Conservation (phyloP, 805 yeast species). For the Candida namnaoensis region DNA sequence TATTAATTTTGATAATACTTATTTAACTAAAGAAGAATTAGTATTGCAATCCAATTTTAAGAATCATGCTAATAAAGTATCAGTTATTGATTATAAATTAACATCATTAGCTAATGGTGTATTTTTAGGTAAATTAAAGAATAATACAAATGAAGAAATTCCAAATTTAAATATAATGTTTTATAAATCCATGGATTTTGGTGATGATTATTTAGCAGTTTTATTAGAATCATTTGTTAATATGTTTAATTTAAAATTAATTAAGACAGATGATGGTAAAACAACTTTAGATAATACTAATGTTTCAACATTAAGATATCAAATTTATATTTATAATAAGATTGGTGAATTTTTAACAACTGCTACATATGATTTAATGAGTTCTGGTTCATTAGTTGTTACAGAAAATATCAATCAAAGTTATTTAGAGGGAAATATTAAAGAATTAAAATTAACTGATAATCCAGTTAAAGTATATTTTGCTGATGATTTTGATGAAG, state of each 20-base stretch:
- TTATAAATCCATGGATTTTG: slow-evolving; percentile 2
- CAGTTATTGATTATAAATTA: neutral
- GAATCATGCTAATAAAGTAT: neutral
- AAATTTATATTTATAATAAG: neutral
- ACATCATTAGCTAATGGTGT: neutral
- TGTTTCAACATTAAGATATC: neutral
- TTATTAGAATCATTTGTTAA: neutral
- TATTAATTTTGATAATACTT: neutral
- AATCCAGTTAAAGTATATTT: too few species aligned
- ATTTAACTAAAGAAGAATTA: neutral
- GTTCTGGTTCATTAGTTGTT: neutral
- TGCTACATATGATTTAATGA: neutral
- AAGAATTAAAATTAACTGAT: neutral
- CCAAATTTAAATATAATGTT: slow-evolving; percentile 1
- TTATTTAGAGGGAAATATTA: neutral
- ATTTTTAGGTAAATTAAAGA: neutral
- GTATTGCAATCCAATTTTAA: neutral
- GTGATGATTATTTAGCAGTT: slow-evolving; percentile 1
- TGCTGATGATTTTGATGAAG: too few species aligned
- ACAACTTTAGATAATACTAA: neutral
- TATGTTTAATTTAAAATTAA: neutral
- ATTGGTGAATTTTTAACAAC: neutral
- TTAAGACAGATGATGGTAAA: neutral
- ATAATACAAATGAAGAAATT: neutral
- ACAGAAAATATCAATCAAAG: neutral